Base-by-base conservation (phyloP, 306 rosid genomes). In the Astragalus glycyphyllos region DNA sequence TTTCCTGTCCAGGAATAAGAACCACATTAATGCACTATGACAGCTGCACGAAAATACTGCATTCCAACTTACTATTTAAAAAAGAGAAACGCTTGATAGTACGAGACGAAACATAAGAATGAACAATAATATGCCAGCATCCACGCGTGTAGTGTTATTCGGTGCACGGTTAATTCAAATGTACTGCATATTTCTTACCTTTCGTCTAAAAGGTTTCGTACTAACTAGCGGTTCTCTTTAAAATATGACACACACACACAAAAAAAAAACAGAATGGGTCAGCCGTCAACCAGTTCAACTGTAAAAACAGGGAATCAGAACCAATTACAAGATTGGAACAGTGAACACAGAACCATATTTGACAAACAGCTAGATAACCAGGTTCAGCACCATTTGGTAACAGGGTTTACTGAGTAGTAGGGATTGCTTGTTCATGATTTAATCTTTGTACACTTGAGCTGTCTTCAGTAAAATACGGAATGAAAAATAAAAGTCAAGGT, bases 291-390 rank as follows among this genome's bases (percentile, higher is more conserved):
- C 15, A 72, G 66, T 7, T 79, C 60, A 73, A 50, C 4, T 11
- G 56, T 7, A 46, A 42, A 51, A 58, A 58, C 32, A 14, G 9
- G 59, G 50, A 65, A 50, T 40, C 49, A 53, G 58, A 65, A 50
- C 48, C 38, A 7, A 29, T 58, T 61, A 41, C 45, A 49, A 37
- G 46, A 31, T 63, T 49, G 34, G 26, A n/a, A 54, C 56, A 65
- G 11, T 56, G 55, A 72, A 26, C 38, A 65, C 54, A 32, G 15
- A 59, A 31, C 7, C 71, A 69, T 48, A 48, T 78, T 38, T 8
- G 31, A 57, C 20, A 38, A 46, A 57, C 65, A 12, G 49, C 47
- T 62, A 71, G 47, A 71, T 55, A 71, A 71, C 15, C 51, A 5
- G 6, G 53, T 50, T 65, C 63, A 16, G 48, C 46, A 29, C 8